Percentiles rank a stretch among this genome's conserved stretches.
phyloP scores from a whole-genome alignment of 2,329 filamentous ascomycete genomes.

The Clarireedia hainanense region DNA sequence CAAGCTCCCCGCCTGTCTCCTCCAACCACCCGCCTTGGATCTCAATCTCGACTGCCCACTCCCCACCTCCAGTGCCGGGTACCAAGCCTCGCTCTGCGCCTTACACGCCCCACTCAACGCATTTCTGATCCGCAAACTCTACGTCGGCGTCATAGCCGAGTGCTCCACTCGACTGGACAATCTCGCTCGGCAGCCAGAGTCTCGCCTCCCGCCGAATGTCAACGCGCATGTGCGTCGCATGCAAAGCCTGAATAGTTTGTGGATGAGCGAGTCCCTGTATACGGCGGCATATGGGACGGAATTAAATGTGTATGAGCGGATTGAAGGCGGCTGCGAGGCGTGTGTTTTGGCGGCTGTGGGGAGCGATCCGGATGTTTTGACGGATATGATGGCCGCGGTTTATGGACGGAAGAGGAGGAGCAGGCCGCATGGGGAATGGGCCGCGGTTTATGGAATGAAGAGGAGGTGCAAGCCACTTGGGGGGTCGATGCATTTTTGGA shows the following conservation, averaged over 20 bases:
- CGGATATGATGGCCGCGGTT: conserved; percentile 39
- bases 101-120: conserved; percentile 36
- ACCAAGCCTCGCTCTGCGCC: conserved; percentile 32
- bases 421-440: conserved; percentile 11
- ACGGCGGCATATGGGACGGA: conserved; percentile 6
- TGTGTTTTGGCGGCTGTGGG: conserved; percentile 45
- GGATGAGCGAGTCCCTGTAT: conserved; percentile 34
- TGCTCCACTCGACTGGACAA: conserved; percentile 29
- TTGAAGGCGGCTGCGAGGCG: conserved; percentile 40
- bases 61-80: no score
- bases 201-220: not conserved
- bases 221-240: conserved; percentile 13
- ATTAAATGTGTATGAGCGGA: conserved; percentile 28
- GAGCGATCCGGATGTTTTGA: conserved; percentile 34
- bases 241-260: conserved; percentile 21
- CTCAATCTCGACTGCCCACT: no score
- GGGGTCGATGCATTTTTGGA: conserved; percentile 15
- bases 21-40: no score
- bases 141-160: conserved; percentile 36
- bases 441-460: conserved; percentile 32
- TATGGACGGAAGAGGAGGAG: conserved; percentile 25
- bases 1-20: no score
- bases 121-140: conserved; percentile 37
- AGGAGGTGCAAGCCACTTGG: conserved; percentile 5
- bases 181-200: conserved; percentile 9